Evolutionary conservation across 805 yeast species (phyloP).

Genomic region (Candida adriatica): DNA sequence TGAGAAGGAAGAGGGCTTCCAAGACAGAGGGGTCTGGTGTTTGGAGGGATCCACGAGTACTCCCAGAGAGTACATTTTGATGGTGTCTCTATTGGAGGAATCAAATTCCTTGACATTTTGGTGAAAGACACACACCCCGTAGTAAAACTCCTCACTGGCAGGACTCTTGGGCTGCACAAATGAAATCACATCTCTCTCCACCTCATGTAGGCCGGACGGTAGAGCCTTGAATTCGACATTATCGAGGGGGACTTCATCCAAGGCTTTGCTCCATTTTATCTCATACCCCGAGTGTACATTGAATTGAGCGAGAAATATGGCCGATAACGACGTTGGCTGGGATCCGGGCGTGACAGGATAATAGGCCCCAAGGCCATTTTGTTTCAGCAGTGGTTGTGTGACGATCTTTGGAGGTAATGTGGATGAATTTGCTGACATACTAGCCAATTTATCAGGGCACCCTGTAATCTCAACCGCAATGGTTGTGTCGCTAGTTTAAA

Average conservation of each 20-base stretch:
- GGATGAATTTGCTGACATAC: too few relatives aligned
- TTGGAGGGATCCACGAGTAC: constrained; percentile 41
- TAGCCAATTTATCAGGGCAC: too few relatives aligned
- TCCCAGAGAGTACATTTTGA: constrained; percentile 62
- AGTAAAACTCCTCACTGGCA: constrained; percentile 20
- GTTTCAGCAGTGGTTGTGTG: background rate
- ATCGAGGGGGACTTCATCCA: constrained; percentile 27
- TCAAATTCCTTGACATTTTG: constrained; percentile 33
- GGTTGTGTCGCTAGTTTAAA: too few relatives aligned
- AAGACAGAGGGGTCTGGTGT: constrained; percentile 19
- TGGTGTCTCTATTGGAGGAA: constrained; percentile 32
- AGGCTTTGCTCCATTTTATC: constrained; percentile 35
- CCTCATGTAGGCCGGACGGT: constrained; percentile 63
- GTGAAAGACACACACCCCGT: constrained; percentile 46
- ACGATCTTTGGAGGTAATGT: constrained; percentile 1
- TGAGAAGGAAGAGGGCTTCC: constrained; percentile 37
- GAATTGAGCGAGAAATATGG: constrained; percentile 43
- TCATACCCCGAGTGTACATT: constrained; percentile 46
- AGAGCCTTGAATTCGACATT: constrained; percentile 57
- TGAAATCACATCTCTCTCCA: constrained; percentile 43
- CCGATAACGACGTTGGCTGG: constrained; percentile 27
- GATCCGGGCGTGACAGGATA: constrained; percentile 5
- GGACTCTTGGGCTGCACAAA: constrained; percentile 34
- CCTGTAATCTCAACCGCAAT: too few relatives aligned
- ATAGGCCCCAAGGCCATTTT: constrained; percentile 5